Base-by-base conservation (phyloP, 495 filamentous ascomycete genomes). In the Achaetomiella virescens region DNA sequence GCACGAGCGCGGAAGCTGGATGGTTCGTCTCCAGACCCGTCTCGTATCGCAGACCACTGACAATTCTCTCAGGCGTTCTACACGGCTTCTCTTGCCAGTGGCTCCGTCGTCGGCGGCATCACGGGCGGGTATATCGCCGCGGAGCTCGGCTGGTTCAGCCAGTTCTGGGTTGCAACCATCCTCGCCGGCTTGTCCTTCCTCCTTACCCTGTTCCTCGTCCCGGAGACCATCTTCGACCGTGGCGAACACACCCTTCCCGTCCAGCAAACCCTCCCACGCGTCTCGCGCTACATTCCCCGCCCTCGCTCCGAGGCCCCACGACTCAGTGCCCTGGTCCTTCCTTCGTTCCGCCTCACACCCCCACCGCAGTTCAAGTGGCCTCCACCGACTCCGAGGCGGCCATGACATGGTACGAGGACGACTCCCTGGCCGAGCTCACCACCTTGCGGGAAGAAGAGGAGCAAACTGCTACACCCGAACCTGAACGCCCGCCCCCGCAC, bases 161-260 rank as follows among this genome's bases (percentile, higher is more conserved):
- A 77, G 40, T 80, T 74, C 52, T 72, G 67, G 69, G 57, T 78
- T 42, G 63, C 69, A 8, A 70, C 73, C 11, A 80, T 75, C 20
- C 73, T 81, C 6, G 11, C 63, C 0, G 66, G 56, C 0, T 1
- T 52, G 0, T 22, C 55, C 0, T 57, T 59, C 12, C 11, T 64
- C 7, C 40, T 46, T 6, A 37, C 76, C 48, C 50, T 81, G 29
- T 75, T 83, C 64, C 61, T 82, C 6, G 77, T 78, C 14, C 80
- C 81, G 0, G 81, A 84, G 58, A 82, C 80, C 6, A 75, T 77
- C 18, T 84, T 77, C 60, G 61, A 81, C 22, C 60, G 66, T 1
- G 45, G 41, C 0, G 24, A 57, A 14, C 57, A 38, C 6, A 52
- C 41, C n/a, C 53, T 68, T 0, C 61, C 64, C 5, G 45, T 58